phyloP scores from a whole-genome alignment of 1,139 yeast species.

The Saccharomyces hybrid region DNA sequence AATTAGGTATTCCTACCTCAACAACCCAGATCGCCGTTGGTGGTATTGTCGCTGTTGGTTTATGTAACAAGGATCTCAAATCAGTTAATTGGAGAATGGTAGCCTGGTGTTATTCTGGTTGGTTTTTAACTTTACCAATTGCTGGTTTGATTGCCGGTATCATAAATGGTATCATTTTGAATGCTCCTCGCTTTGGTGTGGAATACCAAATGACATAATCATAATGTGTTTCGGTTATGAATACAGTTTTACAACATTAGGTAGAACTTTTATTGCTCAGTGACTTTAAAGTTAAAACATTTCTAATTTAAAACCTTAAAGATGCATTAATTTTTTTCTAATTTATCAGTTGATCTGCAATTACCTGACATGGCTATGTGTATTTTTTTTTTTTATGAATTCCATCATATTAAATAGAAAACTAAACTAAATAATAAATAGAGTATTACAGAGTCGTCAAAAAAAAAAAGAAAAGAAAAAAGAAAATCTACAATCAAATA shows the following conservation, averaged over 20 bases:
- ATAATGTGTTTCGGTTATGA: neutral
- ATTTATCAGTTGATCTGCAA: neutral
- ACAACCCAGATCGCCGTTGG: constrained; percentile 81
- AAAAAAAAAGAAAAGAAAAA: no score
- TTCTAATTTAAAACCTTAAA: neutral
- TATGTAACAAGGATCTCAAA: constrained; percentile 56
- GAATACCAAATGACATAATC: constrained; percentile 22
- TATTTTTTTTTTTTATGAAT: neutral
- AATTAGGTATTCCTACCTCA: constrained; percentile 62
- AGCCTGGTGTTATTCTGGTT: constrained; percentile 61
- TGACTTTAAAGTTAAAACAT: neutral
- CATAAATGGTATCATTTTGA: constrained; percentile 54
- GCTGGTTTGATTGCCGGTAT: constrained; percentile 71
- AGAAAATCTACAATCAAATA: no score
- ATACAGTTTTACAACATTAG: neutral
- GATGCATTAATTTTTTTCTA: neutral
- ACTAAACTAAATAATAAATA: no score
- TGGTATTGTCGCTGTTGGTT: constrained; percentile 69
- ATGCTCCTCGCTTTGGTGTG: constrained; percentile 54
- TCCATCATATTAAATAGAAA: neutral
- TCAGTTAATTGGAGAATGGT: constrained; percentile 80
- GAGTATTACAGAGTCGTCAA: neutral
- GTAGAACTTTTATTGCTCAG: neutral
- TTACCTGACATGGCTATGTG: neutral
- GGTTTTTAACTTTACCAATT: constrained; percentile 66